Evolutionary conservation across 1,284 basidiomycete species (phyloP), one percentile per base, ranked within the genome.

Genomic region (Abortiporus biennis): DNA sequence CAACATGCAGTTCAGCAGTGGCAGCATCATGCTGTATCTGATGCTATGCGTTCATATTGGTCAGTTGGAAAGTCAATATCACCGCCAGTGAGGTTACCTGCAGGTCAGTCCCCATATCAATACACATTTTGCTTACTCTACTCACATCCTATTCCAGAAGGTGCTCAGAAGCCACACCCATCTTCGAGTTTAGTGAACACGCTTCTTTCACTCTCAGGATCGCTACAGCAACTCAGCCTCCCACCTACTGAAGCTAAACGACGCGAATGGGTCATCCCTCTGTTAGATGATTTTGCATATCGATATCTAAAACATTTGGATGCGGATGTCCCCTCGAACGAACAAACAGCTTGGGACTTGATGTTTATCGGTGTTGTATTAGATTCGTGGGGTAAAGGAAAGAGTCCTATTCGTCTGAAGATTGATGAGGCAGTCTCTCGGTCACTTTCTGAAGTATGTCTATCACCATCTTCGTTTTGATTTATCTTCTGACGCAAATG

Each of bases 121-220:
- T 27, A 19, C n/a, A n/a, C n/a, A n/a, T n/a, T n/a, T n/a, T n/a
- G n/a, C n/a, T n/a, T 8, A 19, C 33, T 11, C 9, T 16, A 11
- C 33, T 35, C 9, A 35, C 17, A 35, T 21, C 16, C 36, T 23
- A 6, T 23, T 21, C 16, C 33, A 8, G 11, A 19, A 29, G 13
- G 4, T 0, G 12, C 39, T 4, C 47, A 52, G n/a, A 56, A 60
- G 36, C 55, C 52, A 38, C 65, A 67, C 13, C 76, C 80, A 40
- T 84, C 82, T 32, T 58, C 71, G 36, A 55, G 63, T 29, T 65
- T 85, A 31, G 64, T 78, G 44, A 65, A 72, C 33, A 74, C 76
- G 9, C 55, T 87, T 35, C 57, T 78, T 36, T 61, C 65, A 1
- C 57, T 87, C n/a, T 75, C 74, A 25, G 66, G 65, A 9, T 70